phyloP scores from a whole-genome alignment of 257 asterid genomes.

The Primulina tabacum region DNA sequence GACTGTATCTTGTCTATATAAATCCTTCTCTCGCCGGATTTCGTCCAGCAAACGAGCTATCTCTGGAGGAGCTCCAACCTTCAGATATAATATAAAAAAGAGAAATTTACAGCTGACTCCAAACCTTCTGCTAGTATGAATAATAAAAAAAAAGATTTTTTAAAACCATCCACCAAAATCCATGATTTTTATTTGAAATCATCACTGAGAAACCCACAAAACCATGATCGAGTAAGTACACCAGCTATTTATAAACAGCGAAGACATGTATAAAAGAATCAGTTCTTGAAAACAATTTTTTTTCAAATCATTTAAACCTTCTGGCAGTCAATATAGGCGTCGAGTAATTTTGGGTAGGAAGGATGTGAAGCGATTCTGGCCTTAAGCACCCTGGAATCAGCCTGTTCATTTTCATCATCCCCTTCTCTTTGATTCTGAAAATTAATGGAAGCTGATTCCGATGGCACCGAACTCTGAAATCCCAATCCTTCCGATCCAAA shows the following conservation, averaged over 20 bases:
- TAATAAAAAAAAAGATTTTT: neutral
- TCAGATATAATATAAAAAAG: neutral
- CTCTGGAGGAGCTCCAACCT: constrained; percentile 74
- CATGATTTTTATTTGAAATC: neutral
- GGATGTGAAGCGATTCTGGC: constrained; percentile 60
- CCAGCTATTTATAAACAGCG: neutral
- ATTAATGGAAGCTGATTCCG: constrained; percentile 23
- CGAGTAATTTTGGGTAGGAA: constrained; percentile 45
- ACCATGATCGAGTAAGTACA: neutral
- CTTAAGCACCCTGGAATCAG: constrained; percentile 20
- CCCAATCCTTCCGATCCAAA: constrained; percentile 20
- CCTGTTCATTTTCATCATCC: constrained; percentile 16
- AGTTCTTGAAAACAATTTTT: too few species aligned
- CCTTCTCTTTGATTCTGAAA: constrained; percentile 9
- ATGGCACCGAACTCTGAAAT: constrained; percentile 23
- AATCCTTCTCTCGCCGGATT: constrained; percentile 42
- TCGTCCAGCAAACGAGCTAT: constrained; percentile 45
- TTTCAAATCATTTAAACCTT: constrained; percentile 37
- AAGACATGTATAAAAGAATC: neutral
- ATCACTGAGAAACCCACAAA: neutral
- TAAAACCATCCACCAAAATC: neutral
- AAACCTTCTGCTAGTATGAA: neutral
- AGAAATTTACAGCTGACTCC: neutral
- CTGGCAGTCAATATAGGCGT: constrained; percentile 46
- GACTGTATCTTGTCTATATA: constrained; percentile 20